Evolutionary conservation across 1,139 yeast genomes (phyloP), one percentile per base, ranked within the genome.

Genomic region (Yamadazyma diospyri): DNA sequence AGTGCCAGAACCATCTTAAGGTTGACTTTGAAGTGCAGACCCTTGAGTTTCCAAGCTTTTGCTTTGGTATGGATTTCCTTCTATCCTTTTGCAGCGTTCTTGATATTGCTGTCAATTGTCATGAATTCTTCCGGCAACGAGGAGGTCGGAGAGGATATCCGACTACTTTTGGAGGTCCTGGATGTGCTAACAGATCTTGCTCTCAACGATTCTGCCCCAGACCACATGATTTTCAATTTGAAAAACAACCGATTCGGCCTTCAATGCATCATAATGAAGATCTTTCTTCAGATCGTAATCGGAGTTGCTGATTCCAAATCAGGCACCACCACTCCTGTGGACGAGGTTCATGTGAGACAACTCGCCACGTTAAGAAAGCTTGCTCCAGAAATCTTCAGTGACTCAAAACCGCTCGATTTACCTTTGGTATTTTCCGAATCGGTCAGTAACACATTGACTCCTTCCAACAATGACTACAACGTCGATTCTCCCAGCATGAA

Each of bases 1-100:
- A 53, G 69, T 21, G 67, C 72, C 3, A 47, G 71, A 38, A 64
- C 71, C 0, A 53, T 66, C 6, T 43, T 67, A 19, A 46, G 50
- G 11, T 37, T 64, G 19, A 47, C 53, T 1, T 43, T 48, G 11
- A 53, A 46, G 27, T 27, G 61, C 16, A 45, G 50, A 20, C 40
- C 39, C 15, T 32, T 41, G 4, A 46, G 41, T 8, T 35, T 48
- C 1, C 46, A 55, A 1, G 37, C 51, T 10, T 47, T 63, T 2
- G 50, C 48, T 21, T 43, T 49, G 32, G 57, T 58, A 32, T 63
- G 69, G 67, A 35, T 59, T 10, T 31, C 55, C 19, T 58, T 57
- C 34, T 64, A 50, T 37, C 66, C 69, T 0, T 51, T 63, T 27
- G 50, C 61, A 12, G 72, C 71, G 2, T 64, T 57, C 36, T 49